Evolutionary conservation across 2,329 filamentous ascomycete species (phyloP), one percentile per base, ranked within the genome.

Genomic region (Pyrenochaeta sp.): DNA sequence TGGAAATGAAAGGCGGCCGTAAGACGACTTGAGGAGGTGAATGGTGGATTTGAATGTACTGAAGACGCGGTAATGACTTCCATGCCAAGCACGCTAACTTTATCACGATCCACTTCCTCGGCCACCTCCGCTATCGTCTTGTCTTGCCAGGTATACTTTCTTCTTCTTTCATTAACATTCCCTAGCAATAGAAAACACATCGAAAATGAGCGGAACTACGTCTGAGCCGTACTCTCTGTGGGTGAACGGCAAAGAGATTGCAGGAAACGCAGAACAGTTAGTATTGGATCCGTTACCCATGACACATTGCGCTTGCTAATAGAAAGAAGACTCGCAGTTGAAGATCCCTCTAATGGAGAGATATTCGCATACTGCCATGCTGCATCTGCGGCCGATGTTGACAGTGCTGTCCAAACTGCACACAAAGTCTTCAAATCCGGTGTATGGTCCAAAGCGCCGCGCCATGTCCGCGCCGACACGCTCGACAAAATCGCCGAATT

Each of bases 401-500:
- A 75, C 6, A 42, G 68, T 9, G 64, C 73, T 18, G 63, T 81
- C 13, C 40, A 63, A 18, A 48, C 61, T 4, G 79, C 78, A 26
- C 74, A 81, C 38, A 52, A 56, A 7, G 64, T 69, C 17, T 84
- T 82, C 71, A 68, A 73, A 31, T 72, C 72, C 0, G 81, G 82
- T 13, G 42, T 74, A 23, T 86, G 83, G 83, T 83, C 84, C 3
- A 77, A 72, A 38, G 75, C 77, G 2, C 74, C 84, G 3, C 76
- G 81, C 11, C 79, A 85, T 35, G 60, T 73, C 7, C 82, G 85
- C 15, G 86, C 84, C 44, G 77, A 82, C 14, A 81, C 86, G 6
- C 76, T 89, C 9, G 83, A 87, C 38, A 80, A 73, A 38, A 80
- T 81, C 7, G 84, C 85, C 0, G 62, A 67, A 1, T 73, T 86